Percentiles rank a stretch among this genome's conserved stretches.
phyloP scores from a whole-genome alignment of 2,329 filamentous ascomycete species.

The Diaporthe nobilis region DNA sequence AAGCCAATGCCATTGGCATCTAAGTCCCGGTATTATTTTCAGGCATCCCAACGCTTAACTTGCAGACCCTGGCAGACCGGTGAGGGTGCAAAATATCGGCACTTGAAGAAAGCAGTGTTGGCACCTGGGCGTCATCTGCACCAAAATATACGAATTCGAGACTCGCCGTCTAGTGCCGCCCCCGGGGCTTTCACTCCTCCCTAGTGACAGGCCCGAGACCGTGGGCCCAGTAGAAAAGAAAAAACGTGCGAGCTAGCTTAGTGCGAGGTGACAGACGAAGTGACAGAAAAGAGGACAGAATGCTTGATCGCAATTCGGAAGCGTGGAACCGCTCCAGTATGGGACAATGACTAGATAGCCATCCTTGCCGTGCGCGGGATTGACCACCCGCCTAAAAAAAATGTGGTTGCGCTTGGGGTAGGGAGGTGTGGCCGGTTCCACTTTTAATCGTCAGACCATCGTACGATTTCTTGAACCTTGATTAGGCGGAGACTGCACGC shows the following conservation, averaged over 20 bases:
- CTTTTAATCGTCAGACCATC: conserved; percentile 34
- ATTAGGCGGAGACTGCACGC: neutral
- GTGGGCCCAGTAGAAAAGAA: too few relatives aligned
- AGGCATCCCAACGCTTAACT: too few relatives aligned
- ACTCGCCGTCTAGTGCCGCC: too few relatives aligned
- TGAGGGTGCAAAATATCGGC: too few relatives aligned
- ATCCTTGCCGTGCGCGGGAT: neutral
- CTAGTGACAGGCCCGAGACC: too few relatives aligned
- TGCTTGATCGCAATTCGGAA: conserved; percentile 7
- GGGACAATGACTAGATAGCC: neutral
- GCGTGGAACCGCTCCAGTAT: neutral
- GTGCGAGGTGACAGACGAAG: neutral
- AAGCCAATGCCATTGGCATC: too few relatives aligned
- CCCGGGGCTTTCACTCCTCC: too few relatives aligned
- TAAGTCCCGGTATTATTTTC: too few relatives aligned
- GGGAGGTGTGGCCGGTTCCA: conserved; percentile 6
- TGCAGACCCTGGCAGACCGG: too few relatives aligned
- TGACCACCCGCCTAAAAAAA: neutral
- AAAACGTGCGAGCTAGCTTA: neutral
- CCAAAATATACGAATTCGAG: too few relatives aligned
- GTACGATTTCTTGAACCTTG: conserved; percentile 35
- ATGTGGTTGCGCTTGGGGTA: conserved; percentile 17
- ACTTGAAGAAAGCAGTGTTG: too few relatives aligned
- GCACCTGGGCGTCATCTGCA: too few relatives aligned
- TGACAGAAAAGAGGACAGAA: neutral